Evolutionary conservation across 768 basidiomycete species (phyloP).

Genomic region (Nevesoporus exiguus): DNA sequence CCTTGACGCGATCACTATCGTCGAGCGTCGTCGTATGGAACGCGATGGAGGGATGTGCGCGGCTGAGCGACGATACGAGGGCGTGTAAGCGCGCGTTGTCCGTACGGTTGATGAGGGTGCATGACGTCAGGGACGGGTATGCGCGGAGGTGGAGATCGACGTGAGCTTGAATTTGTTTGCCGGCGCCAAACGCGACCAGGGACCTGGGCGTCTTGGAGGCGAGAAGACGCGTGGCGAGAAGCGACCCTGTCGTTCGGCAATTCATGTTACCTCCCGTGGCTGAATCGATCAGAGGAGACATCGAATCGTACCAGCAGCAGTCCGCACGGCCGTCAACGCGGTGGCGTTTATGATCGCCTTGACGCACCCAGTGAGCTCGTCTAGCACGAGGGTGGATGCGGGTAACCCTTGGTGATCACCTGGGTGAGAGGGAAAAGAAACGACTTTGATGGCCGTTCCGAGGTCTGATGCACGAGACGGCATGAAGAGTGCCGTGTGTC

Average conservation of each 20-base stretch:
- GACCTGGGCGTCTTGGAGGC: constrained; percentile 38
- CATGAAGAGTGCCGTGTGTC: constrained; percentile 77
- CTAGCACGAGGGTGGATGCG: constrained; percentile 71
- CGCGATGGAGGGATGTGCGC: constrained; percentile 23
- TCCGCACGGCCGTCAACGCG: constrained; percentile 73
- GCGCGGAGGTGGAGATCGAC: constrained; percentile 56
- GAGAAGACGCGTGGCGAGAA: constrained; percentile 60
- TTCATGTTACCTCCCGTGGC: background rate
- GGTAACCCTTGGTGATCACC: constrained; percentile 59
- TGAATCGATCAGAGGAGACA: background rate
- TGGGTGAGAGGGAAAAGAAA: constrained; percentile 56
- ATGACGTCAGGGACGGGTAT: constrained; percentile 50
- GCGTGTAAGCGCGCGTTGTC: constrained; percentile 37
- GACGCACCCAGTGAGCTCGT: constrained; percentile 65
- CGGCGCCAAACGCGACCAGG: constrained; percentile 69
- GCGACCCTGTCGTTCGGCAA: constrained; percentile 47
- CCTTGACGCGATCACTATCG: constrained; percentile 6
- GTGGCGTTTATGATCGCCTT: constrained; percentile 78
- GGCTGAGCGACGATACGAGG: constrained; percentile 34
- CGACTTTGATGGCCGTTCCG: constrained; percentile 79
- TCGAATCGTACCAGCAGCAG: constrained; percentile 61
- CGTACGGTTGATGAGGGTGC: constrained; percentile 61
- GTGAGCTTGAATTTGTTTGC: constrained; percentile 67
- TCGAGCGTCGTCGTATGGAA: constrained; percentile 12
- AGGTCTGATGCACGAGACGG: constrained; percentile 55